A percentile compares a stretch with the other conserved stretches of the same genome.
Evolutionary conservation across 768 basidiomycete genomes (phyloP).

Genomic region (Termitomyces sp.): DNA sequence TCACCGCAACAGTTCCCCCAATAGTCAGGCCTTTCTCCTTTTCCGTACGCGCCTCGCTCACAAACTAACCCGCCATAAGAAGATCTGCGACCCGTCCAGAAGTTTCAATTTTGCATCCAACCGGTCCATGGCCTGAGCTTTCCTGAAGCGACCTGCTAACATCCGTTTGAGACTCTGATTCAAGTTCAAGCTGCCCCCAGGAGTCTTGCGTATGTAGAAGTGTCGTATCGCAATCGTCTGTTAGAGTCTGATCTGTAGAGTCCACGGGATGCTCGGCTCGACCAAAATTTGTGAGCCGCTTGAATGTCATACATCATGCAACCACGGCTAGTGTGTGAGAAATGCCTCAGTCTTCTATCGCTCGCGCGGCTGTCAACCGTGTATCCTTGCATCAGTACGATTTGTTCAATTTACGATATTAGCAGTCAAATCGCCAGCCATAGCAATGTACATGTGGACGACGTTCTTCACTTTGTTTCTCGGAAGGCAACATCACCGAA

Average conservation of each 20-base stretch:
- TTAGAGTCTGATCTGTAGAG: neutral
- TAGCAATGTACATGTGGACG: neutral
- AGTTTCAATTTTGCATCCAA: neutral
- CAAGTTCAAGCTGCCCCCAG: neutral
- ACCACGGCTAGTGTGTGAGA: neutral
- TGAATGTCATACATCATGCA: no score
- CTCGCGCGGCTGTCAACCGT: slow-evolving; percentile 1
- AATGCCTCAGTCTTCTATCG: neutral
- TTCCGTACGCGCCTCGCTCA: neutral
- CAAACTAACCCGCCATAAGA: neutral
- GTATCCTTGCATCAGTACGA: neutral
- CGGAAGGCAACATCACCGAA: neutral
- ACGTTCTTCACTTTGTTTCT: neutral
- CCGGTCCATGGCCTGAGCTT: neutral
- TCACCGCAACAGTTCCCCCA: neutral
- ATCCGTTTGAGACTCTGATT: neutral
- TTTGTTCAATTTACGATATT: neutral
- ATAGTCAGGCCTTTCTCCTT: neutral
- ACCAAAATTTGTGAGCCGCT: neutral
- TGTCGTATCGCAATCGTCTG: neutral
- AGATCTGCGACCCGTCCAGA: neutral
- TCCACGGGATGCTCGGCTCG: neutral
- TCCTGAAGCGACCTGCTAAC: neutral
- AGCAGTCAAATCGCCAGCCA: neutral
- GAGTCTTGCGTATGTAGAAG: neutral